Evolutionary conservation across 371 early-diverging fungal species (phyloP), one percentile per base, ranked within the genome.

Genomic region (Lichtheimia ramosa): DNA sequence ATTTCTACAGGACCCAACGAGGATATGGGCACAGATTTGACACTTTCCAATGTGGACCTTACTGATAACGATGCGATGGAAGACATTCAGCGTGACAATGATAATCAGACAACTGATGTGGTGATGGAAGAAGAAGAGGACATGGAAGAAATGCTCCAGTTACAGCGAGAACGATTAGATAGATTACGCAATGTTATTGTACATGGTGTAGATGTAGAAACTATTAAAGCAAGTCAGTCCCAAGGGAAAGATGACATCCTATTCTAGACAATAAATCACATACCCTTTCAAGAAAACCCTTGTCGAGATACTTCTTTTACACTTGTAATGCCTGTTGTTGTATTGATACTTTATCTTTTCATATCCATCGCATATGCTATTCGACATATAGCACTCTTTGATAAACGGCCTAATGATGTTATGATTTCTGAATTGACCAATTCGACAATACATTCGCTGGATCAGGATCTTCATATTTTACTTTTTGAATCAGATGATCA

Each of bases 121-220:
- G 43, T 21, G 7, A 21, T 21, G 12, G 39, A 28, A 24, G 71
- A 73, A 49, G 70, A 73, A 40, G 74, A 65, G 5, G 79, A 75
- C 43, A 78, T 78, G 75, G 79, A 78, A 16, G 74, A 78, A 25
- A 25, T 78, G n/a, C 51, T 75, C 8, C 71, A 75, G 48, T 58
- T 74, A n/a, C 80, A 79, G 61, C 66, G 64, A 24, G 77, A 76
- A 56, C 70, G 80, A 15, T 42, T 79, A 42, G 80, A 76, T 13
- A 24, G 77, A 34, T 57, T 79, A 41, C 65, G 71, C 34, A 76
- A 71, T 28, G 75, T 79, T 5, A 65, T 79, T 24, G 65, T 79
- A 8, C 61, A 74, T 39, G 75, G 80, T 8, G 67, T 76, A 59
- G 80, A 79, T 58, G 80, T 73, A 0, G 75, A 76, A 7, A 50